Evolutionary conservation across 169 alveolate genomes (phyloP).

Genomic region (Plasmodium blacklocki): DNA sequence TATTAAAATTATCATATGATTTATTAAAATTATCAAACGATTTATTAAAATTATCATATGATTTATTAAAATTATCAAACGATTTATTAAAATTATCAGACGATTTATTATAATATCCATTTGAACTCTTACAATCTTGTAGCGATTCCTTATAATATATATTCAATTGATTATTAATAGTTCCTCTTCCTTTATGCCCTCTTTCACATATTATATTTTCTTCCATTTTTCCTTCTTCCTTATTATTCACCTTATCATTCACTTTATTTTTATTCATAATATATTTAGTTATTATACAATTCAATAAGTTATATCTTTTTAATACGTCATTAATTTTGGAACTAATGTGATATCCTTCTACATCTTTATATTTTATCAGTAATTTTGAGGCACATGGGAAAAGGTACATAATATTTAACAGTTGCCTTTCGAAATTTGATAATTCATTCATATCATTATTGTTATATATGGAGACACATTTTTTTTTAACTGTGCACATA

Average conservation of each 20-base stretch:
- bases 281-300: background rate
- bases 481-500: slow-evolving; percentile 13
- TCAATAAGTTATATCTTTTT: slow-evolving; percentile 27
- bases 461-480: slow-evolving; percentile 40
- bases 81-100: too few species aligned
- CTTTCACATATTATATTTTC: too few species aligned
- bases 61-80: too few species aligned
- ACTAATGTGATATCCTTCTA: slow-evolving; percentile 54
- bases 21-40: background rate
- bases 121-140: too few species aligned
- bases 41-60: too few species aligned
- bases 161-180: too few species aligned
- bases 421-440: slow-evolving; percentile 47
- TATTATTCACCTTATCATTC: background rate
- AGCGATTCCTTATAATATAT: too few species aligned
- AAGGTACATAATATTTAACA: slow-evolving; percentile 56
- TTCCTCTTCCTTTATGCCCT: too few species aligned
- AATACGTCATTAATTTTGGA: slow-evolving; percentile 36
- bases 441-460: slow-evolving; percentile 27
- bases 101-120: too few species aligned
- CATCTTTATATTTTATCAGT: slow-evolving; percentile 48
- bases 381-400: slow-evolving; percentile 64
- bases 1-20: background rate
- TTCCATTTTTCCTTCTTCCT: background rate
- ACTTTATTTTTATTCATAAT: slow-evolving; percentile 4